Evolutionary conservation across 108 stramenopile species (phyloP).

Genomic region (Schizochytrium sp.): DNA sequence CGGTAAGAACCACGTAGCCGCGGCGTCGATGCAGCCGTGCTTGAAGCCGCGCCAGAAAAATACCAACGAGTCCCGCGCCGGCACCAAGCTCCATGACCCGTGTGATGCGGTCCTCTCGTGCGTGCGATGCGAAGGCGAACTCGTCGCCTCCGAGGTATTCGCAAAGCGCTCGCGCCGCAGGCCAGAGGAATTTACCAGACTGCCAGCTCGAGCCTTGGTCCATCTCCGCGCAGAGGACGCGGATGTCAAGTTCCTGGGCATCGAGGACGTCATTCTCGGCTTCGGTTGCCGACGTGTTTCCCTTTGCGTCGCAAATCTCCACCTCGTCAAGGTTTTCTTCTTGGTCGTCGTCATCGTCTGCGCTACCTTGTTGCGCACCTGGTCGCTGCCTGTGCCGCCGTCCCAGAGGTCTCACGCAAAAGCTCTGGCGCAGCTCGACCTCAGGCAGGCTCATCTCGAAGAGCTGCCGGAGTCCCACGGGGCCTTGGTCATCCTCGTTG

Average conservation of each 20-base stretch:
- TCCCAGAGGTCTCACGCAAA: background rate
- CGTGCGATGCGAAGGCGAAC: background rate
- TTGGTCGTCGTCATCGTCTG: background rate
- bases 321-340: background rate
- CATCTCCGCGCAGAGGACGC: background rate
- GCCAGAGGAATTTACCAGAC: background rate
- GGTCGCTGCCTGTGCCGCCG: background rate
- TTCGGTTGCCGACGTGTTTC: background rate
- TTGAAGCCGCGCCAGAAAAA: background rate
- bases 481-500: background rate
- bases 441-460: slow-evolving; percentile 16
- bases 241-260: background rate
- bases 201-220: background rate
- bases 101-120: background rate
- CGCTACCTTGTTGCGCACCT: background rate
- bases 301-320: too few relatives aligned
- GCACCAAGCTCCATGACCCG: background rate
- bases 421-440: background rate
- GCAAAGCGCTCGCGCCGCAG: background rate
- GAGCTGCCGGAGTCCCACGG: background rate
- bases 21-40: background rate
- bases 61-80: background rate
- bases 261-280: background rate
- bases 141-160: background rate
- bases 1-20: background rate